Conservation (phyloP, 129 eudicot genomes). For the Deinandra increscens region DNA sequence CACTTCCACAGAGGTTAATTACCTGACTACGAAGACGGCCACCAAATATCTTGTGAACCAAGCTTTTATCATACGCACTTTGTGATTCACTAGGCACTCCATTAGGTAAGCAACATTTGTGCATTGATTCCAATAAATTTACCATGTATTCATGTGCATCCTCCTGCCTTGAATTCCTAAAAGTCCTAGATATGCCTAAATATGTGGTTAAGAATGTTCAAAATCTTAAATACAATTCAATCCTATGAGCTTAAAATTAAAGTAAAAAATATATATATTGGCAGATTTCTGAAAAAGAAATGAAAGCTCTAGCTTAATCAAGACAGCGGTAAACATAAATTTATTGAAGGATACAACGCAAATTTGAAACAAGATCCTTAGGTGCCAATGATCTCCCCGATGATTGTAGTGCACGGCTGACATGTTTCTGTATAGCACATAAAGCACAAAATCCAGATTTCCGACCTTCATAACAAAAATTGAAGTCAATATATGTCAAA, state of each 20-base stretch:
- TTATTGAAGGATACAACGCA: conserved; percentile 75
- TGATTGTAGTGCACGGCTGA: conserved; percentile 82
- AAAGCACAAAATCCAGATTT: conserved; percentile 92
- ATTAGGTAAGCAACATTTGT: conserved; percentile 89
- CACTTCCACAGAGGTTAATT: neutral
- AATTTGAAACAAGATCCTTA: conserved; percentile 84
- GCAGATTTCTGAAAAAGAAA: neutral
- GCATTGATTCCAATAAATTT: conserved; percentile 90
- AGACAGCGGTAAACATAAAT: neutral
- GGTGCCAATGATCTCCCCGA: conserved; percentile 89
- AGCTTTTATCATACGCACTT: conserved; percentile 87
- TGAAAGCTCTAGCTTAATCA: neutral
- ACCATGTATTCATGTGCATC: conserved; percentile 99
- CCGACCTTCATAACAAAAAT: conserved; percentile 53
- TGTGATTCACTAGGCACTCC: conserved; percentile 95
- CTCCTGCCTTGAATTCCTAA: conserved; percentile 89
- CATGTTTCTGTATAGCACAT: conserved; percentile 94
- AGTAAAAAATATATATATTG: neutral
- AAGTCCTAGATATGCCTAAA: conserved; percentile 82
- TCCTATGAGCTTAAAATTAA: neutral
- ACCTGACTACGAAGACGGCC: conserved; percentile 96
- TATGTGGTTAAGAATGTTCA: conserved; percentile 46
- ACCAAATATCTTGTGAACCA: conserved; percentile 94
- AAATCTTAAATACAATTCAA: conserved; percentile 1
- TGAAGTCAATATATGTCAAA: neutral